These are phyloP conservation scores for Aspergillus pseudoterreus DNA, from an alignment of 2,329 filamentous ascomycete genomes.

Conservation along the genomic window DNA sequence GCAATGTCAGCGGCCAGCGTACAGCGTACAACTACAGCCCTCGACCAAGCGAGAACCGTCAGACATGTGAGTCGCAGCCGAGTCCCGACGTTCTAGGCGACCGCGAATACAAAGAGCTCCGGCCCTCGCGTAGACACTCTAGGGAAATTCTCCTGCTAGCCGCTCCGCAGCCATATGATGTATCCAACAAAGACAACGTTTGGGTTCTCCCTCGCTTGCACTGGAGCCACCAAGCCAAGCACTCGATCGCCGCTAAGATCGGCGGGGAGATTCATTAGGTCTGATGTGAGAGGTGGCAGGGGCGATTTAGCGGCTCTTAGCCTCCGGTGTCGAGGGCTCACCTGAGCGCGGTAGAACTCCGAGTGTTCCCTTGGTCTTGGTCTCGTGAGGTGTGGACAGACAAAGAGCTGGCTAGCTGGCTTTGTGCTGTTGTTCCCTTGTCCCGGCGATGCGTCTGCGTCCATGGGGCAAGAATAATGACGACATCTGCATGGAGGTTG, in stretches of 20 bases:
- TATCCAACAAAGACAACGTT: neutral
- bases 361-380: too few species aligned
- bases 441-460: too few species aligned
- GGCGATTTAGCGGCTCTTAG: neutral
- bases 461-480: neutral
- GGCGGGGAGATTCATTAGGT: neutral
- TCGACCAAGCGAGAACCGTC: too few species aligned
- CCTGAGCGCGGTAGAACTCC: neutral
- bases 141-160: neutral
- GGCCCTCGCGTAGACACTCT: neutral
- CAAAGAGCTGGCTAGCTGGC: too few species aligned
- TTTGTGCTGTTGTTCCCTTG: too few species aligned
- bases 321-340: neutral
- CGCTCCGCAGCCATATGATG: neutral
- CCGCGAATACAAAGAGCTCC: neutral
- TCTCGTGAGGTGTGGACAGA: too few species aligned
- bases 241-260: neutral
- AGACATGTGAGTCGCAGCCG: too few species aligned
- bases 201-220: neutral
- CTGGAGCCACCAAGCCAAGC: neutral
- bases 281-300: neutral
- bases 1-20: too few species aligned
- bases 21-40: too few species aligned
- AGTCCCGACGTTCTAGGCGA: too few species aligned
- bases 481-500: neutral